phyloP scores from a whole-genome alignment of 2,329 filamentous ascomycete genomes.

The Acrocalymma vagum region DNA sequence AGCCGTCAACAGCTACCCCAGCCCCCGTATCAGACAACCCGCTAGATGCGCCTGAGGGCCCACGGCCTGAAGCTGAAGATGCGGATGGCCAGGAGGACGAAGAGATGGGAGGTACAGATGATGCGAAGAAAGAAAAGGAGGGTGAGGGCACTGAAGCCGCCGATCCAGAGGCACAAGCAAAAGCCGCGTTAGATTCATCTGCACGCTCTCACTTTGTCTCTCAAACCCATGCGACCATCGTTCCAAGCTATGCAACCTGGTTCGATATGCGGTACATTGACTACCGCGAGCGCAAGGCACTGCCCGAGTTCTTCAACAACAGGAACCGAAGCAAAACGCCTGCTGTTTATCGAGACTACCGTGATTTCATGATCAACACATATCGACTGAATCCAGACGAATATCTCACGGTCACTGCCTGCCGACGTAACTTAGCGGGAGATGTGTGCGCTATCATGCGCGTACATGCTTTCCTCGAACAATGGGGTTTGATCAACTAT shows the following conservation, averaged over 20 bases:
- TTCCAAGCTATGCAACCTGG: constrained; percentile 98
- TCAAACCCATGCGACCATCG: constrained; percentile 93
- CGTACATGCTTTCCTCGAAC: constrained; percentile 95
- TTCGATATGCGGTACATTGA: constrained; percentile 98
- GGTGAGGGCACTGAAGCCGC: constrained; percentile 36
- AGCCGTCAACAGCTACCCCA: constrained; percentile 67
- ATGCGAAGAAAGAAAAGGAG: constrained; percentile 49
- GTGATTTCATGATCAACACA: constrained; percentile 99
- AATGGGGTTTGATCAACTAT: constrained; percentile 99
- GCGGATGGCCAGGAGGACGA: constrained; percentile 73
- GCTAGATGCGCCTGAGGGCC: constrained; percentile 73
- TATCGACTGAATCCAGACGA: constrained; percentile 95
- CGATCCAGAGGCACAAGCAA: constrained; percentile 69
- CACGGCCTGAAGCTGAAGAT: constrained; percentile 65
- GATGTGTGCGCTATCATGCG: constrained; percentile 99
- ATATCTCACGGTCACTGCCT: constrained; percentile 96
- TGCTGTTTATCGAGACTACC: constrained; percentile 97
- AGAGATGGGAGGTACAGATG: constrained; percentile 63
- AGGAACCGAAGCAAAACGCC: constrained; percentile 98
- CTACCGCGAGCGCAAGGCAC: constrained; percentile 88
- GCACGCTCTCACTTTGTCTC: constrained; percentile 91
- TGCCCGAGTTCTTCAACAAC: constrained; percentile 98
- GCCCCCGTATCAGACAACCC: constrained; percentile 68
- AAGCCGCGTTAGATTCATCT: constrained; percentile 82
- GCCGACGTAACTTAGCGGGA: constrained; percentile 90